Evolutionary conservation across 345 rosid species (phyloP).

Genomic region (Theobroma cacao): DNA sequence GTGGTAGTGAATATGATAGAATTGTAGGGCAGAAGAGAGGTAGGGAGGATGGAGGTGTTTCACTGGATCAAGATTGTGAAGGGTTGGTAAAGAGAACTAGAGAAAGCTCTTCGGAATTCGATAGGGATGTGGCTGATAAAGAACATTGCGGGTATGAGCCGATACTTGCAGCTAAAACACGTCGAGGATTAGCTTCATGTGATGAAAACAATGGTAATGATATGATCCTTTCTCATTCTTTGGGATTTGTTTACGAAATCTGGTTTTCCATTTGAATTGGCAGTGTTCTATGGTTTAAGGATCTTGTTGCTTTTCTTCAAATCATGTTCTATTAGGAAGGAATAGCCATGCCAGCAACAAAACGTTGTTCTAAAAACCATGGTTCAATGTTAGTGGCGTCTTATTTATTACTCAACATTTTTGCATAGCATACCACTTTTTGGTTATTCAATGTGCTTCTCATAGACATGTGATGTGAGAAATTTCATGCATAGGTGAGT

Average conservation of each 20-base stretch:
- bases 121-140: neutral
- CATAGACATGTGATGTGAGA: neutral
- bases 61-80: conserved; percentile 24
- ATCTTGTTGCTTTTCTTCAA: neutral
- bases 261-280: neutral
- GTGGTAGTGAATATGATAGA: conserved; percentile 14
- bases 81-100: conserved; percentile 23
- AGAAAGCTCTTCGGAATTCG: conserved; percentile 14
- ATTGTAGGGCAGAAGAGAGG: conserved; percentile 32
- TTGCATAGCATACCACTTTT: neutral
- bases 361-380: neutral
- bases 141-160: neutral
- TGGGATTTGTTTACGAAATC: neutral
- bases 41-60: conserved; percentile 30
- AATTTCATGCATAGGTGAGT: neutral
- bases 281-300: neutral
- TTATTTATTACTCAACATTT: neutral
- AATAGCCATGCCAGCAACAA: neutral
- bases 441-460: neutral
- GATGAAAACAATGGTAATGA: conserved; percentile 32
- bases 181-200: conserved; percentile 10
- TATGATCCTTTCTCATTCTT: neutral
- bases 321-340: neutral
- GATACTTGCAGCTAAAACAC: neutral
- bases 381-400: neutral